phyloP scores from a whole-genome alignment of 31 red algal species.

The Asparagopsis taxiformis region DNA sequence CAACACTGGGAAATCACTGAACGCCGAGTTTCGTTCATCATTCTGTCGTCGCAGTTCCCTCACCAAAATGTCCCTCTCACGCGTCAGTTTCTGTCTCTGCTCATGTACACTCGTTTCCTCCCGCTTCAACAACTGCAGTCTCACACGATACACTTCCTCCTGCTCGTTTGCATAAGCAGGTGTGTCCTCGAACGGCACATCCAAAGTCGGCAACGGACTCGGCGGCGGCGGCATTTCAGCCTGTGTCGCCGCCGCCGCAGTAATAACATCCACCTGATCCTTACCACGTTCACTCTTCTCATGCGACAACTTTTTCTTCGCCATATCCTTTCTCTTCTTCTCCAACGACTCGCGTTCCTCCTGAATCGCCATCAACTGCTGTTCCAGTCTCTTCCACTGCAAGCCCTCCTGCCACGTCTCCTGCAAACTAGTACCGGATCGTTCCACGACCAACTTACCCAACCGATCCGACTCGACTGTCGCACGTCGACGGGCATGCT shows the following conservation, averaged over 20 bases:
- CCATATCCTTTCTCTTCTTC: conserved; percentile 62
- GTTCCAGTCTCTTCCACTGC: conserved; percentile 50
- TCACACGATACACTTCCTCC: conserved; percentile 72
- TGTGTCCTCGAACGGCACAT: conserved; percentile 25
- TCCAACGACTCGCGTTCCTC: conserved; percentile 53
- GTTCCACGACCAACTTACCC: conserved; percentile 61
- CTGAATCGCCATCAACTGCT: conserved; percentile 27
- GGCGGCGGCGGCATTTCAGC: conserved; percentile 17
- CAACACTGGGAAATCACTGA: conserved; percentile 68
- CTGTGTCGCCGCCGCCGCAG: neutral
- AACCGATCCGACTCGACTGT: conserved; percentile 51
- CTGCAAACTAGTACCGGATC: conserved; percentile 67
- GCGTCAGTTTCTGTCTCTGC: conserved; percentile 15
- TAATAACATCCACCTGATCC: neutral
- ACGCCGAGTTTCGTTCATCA: conserved; percentile 77
- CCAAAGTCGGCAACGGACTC: conserved; percentile 6
- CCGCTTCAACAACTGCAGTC: conserved; percentile 51
- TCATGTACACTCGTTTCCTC: conserved; percentile 62
- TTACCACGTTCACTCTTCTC: conserved; percentile 16
- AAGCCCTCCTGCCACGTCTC: conserved; percentile 89
- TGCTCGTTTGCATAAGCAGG: conserved; percentile 56
- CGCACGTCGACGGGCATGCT: conserved; percentile 11
- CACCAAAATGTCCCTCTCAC: conserved; percentile 72
- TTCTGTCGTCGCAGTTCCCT: conserved; percentile 83
- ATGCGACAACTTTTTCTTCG: conserved; percentile 20